Percentiles rank a stretch among this genome's conserved stretches.
Evolutionary conservation across 441 rosid genomes (phyloP).

Genomic region (Gossypium aridum): DNA sequence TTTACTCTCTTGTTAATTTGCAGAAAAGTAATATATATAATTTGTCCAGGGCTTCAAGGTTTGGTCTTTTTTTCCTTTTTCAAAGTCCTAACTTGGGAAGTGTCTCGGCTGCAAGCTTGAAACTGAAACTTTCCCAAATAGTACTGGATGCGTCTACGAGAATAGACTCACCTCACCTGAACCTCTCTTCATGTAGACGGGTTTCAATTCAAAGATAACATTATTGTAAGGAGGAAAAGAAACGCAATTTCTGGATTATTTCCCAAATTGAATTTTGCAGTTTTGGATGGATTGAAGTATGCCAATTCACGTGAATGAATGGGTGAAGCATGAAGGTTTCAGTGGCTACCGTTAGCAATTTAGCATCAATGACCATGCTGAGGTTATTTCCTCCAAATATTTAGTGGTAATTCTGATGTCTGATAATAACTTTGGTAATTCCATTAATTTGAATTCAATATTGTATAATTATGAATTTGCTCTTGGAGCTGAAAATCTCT

Average conservation of each 20-base stretch:
- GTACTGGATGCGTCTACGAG: not conserved
- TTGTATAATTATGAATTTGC: not conserved
- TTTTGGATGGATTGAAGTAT: constrained; percentile 87
- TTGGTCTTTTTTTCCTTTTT: not conserved
- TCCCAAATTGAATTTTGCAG: constrained; percentile 27
- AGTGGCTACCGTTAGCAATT: constrained; percentile 84
- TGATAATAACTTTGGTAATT: not conserved
- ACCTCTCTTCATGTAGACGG: not conserved
- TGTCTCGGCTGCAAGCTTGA: not conserved
- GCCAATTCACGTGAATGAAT: constrained; percentile 69
- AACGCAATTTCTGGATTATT: too few relatives aligned
- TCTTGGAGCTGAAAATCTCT: too few relatives aligned
- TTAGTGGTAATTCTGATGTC: too few relatives aligned
- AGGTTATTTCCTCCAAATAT: constrained; percentile 34
- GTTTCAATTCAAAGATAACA: not conserved
- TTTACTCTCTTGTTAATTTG: too few relatives aligned
- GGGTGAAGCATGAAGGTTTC: constrained; percentile 89
- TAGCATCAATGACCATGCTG: constrained; percentile 96
- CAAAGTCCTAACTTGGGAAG: not conserved
- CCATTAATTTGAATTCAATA: not conserved
- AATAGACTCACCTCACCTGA: not conserved
- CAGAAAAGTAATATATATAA: too few relatives aligned
- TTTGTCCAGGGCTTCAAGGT: not conserved
- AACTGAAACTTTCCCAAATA: not conserved
- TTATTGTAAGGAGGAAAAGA: too few relatives aligned